A percentile compares a stretch with the other conserved stretches of the same genome.
phyloP scores from a whole-genome alignment of 495 filamentous ascomycete species.

The Usnea hakonensis region DNA sequence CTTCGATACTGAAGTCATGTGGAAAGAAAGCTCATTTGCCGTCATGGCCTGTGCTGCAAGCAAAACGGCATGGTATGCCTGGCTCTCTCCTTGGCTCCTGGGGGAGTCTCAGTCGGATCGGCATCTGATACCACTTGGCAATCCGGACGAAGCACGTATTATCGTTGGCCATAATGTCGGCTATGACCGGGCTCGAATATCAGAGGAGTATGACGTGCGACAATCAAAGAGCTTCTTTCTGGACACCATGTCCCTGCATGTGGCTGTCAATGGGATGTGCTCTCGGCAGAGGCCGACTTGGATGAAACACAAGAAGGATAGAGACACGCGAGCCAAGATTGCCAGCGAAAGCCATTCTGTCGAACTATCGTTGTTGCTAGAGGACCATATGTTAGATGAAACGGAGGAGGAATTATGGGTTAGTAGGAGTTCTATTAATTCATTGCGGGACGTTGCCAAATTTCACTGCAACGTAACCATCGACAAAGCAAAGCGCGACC shows the following conservation, averaged over 20 bases:
- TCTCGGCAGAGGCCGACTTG: constrained; percentile 91
- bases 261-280: constrained; percentile 98
- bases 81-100: constrained; percentile 93
- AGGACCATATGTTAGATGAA: constrained; percentile 56
- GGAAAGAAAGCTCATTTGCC: constrained; percentile 80
- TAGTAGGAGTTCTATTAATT: constrained; percentile 88
- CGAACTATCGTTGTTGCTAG: constrained; percentile 64
- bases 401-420: constrained; percentile 96
- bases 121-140: constrained; percentile 81
- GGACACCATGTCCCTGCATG: constrained; percentile 97
- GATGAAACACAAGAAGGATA: constrained; percentile 89
- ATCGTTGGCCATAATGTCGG: constrained; percentile 94
- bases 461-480: constrained; percentile 91
- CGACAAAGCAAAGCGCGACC: constrained; percentile 79
- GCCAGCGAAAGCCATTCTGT: constrained; percentile 58
- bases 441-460: constrained; percentile 88
- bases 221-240: constrained; percentile 82
- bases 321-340: constrained; percentile 75
- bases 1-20: constrained; percentile 97
- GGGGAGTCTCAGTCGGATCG: constrained; percentile 66
- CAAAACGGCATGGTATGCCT: constrained; percentile 87
- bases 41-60: constrained; percentile 94
- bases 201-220: constrained; percentile 79
- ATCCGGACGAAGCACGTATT: constrained; percentile 58
- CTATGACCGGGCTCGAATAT: constrained; percentile 81